Conservation (phyloP, 1,284 basidiomycete species). For the Ceratobasidium sp. region DNA sequence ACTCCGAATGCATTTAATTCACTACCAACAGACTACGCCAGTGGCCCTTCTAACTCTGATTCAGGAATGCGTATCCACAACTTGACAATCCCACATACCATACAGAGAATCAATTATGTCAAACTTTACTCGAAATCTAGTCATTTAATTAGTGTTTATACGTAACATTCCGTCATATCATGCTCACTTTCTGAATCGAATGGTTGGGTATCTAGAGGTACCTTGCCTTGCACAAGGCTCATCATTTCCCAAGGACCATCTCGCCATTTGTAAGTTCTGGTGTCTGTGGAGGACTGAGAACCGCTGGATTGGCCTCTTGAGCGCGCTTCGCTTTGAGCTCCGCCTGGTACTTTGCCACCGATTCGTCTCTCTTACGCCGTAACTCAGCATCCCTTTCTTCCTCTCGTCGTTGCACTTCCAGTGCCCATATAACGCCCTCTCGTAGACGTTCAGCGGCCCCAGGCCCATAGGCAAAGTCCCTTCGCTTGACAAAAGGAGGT, state of each 20-base stretch:
- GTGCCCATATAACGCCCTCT: constrained; percentile 30
- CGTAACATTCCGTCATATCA: background rate
- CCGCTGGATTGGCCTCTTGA: background rate
- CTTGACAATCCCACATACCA: background rate
- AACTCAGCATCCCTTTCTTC: constrained; percentile 29
- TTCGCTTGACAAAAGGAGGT: constrained; percentile 33
- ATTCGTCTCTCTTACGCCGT: constrained; percentile 18
- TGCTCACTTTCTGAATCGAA: background rate
- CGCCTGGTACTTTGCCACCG: constrained; percentile 27
- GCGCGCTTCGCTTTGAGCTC: constrained; percentile 11
- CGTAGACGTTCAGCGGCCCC: constrained; percentile 33
- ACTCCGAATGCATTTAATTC: too few relatives aligned
- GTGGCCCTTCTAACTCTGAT: background rate
- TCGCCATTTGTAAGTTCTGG: background rate
- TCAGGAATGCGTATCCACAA: background rate
- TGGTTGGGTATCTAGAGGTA: background rate
- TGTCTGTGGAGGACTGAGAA: background rate
- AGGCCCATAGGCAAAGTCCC: constrained; percentile 35
- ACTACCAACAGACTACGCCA: background rate
- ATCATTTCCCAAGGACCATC: constrained; percentile 19
- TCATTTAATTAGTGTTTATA: constrained; percentile 1
- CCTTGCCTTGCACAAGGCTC: background rate
- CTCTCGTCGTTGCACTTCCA: constrained; percentile 28
- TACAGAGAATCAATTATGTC: background rate
- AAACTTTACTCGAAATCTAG: background rate